Evolutionary conservation across 2,329 filamentous ascomycete species (phyloP).

Genomic region (Talaromyces piceae): DNA sequence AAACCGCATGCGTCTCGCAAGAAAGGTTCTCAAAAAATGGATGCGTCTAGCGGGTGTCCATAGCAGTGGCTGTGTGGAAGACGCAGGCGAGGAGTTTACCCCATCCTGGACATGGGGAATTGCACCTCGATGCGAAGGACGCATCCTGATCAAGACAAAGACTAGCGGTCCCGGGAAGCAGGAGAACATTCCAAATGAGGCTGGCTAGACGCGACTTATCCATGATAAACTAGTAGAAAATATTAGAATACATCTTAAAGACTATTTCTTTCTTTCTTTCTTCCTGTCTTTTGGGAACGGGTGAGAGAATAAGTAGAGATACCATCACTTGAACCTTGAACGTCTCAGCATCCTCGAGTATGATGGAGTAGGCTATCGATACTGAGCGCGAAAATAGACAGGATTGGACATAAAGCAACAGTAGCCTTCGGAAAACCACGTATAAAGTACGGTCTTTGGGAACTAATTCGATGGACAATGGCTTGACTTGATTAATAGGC

Average conservation of each 20-base stretch:
- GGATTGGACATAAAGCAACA: too few species aligned
- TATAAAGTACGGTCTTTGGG: background rate
- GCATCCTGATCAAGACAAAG: conserved; percentile 45
- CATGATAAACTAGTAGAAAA: too few species aligned
- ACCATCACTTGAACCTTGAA: too few species aligned
- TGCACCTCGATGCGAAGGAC: conserved; percentile 67
- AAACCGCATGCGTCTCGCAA: conserved; percentile 55
- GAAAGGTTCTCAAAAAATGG: conserved; percentile 67
- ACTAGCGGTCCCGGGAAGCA: background rate
- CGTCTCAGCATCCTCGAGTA: too few species aligned
- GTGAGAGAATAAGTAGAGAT: too few species aligned
- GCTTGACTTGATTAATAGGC: background rate
- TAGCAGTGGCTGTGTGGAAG: conserved; percentile 46
- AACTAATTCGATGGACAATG: background rate
- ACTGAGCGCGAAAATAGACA: too few species aligned
- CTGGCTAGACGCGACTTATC: too few species aligned
- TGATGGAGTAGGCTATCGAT: too few species aligned
- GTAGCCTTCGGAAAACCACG: background rate
- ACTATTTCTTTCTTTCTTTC: too few species aligned
- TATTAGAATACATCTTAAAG: too few species aligned
- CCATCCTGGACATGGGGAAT: conserved; percentile 74
- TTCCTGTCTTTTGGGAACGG: too few species aligned
- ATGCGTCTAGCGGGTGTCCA: conserved; percentile 59
- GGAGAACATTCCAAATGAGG: conserved; percentile 3
- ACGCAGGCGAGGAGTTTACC: conserved; percentile 53